Percentiles rank a stretch among this genome's conserved stretches.
These are phyloP conservation scores for Nicotiana undulata DNA, from an alignment of 257 asterid genomes.

Conservation along the genomic window DNA sequence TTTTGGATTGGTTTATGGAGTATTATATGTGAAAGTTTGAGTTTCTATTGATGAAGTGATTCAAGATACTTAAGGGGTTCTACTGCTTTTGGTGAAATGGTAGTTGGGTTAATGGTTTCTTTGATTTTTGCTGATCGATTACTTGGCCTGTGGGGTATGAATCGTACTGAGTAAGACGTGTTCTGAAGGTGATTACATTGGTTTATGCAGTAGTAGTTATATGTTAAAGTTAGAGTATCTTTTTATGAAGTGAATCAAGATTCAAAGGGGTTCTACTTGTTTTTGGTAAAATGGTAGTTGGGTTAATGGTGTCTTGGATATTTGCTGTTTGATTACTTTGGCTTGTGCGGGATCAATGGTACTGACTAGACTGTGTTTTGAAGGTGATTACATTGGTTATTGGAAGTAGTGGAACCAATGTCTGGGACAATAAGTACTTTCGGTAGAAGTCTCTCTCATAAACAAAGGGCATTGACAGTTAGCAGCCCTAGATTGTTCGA, in stretches of 20 bases:
- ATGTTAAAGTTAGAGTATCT: background rate
- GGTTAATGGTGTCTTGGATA: background rate
- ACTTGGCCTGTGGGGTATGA: no score
- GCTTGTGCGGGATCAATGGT: background rate
- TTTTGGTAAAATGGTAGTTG: background rate
- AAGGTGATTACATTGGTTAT: constrained; percentile 2
- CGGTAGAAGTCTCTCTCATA: constrained; percentile 42
- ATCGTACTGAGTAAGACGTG: no score
- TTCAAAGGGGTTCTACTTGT: background rate
- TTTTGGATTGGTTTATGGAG: background rate
- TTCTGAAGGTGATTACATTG: no score
- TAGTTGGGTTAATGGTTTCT: background rate
- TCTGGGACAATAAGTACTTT: constrained; percentile 34
- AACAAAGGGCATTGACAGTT: constrained; percentile 38
- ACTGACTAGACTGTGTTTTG: background rate
- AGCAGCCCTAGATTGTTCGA: constrained; percentile 43
- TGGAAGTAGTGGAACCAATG: constrained; percentile 18
- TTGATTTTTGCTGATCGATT: background rate
- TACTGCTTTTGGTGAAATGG: background rate
- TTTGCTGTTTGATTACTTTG: background rate
- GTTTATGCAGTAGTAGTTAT: background rate
- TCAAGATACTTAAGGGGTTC: background rate
- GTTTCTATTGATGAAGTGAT: background rate
- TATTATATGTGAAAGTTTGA: background rate
- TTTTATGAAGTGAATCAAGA: background rate